Base-by-base conservation (phyloP, 2,329 filamentous ascomycete species). In the Ophidiomyces ophidiicola region DNA sequence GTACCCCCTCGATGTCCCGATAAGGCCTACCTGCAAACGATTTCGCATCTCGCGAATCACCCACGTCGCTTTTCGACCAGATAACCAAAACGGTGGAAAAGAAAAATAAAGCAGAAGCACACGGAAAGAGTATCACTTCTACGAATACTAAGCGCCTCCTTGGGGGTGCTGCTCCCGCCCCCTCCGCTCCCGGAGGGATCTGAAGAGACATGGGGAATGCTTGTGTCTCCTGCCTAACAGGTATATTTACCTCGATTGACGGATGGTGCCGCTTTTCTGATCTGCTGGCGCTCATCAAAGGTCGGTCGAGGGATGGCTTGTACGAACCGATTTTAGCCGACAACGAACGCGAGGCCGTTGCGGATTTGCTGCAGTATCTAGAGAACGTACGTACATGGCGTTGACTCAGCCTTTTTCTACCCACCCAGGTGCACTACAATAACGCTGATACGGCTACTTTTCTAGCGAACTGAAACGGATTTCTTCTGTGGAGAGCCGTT, bases 401-500 rank as follows among this genome's bases (percentile, higher is more conserved):
- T 19, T 12, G 10, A 8, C 32, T 20, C 12, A 3, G 20, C 40
- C 38, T 31, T 33, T 39, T n/a, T 38, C 40, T 35, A 33, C 30
- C 29, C 43, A n/a, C 17, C 15, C 32, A n/a, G n/a, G n/a, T n/a
- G n/a, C n/a, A n/a, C n/a, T n/a, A 34, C 2, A 4, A 6, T 14
- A 5, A 8, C 24, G 32, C 24, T 35, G 20, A 25, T 24, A 5
- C 31, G 11, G 20, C 11, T 7, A n/a, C 3, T 39, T 23, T 20
- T 25, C 44, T 60, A 94, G 90, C 81, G 90, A 58, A 82, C 80
- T 57, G 90, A 98, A 62, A 96, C 87, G 53, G 88, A 98, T 63
- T 98, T 98, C 75, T 98, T 98, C 66, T 80, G 83, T 25, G 90
- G 90, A 63, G 87, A 94, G 57, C 90, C 90, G 32, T 76, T 98